These are phyloP conservation scores for Yamadazyma sp. DNA, from an alignment of 1,139 yeast genomes.

Conservation along the genomic window DNA sequence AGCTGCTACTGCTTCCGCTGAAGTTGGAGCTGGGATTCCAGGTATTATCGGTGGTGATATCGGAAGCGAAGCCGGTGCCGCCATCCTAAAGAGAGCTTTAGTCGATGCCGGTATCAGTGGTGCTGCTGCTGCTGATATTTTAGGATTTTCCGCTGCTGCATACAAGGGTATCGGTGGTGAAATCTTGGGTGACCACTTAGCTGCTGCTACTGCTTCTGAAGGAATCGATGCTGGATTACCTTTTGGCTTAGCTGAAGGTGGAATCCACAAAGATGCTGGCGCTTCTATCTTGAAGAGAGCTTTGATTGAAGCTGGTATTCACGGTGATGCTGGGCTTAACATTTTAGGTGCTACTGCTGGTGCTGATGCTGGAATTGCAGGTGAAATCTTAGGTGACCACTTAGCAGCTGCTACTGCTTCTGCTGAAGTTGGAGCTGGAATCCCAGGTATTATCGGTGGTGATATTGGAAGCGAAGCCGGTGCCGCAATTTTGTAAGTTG, in stretches of 20 bases:
- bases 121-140: conserved; percentile 8
- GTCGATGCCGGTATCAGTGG: conserved; percentile 13
- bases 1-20: conserved; percentile 10
- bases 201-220: conserved; percentile 13
- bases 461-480: conserved; percentile 9
- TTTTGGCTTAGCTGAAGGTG: conserved; percentile 10
- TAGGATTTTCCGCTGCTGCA: conserved; percentile 12
- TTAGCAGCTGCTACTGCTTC: conserved; percentile 11
- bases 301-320: conserved; percentile 6
- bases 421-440: conserved; percentile 9
- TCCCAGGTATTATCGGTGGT: conserved; percentile 10
- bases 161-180: conserved; percentile 13
- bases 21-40: conserved; percentile 10
- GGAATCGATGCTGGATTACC: conserved; percentile 13
- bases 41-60: conserved; percentile 8
- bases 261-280: too few species aligned
- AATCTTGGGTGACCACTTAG: conserved; percentile 14
- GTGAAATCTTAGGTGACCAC: conserved; percentile 13
- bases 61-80: conserved; percentile 7
- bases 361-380: conserved; percentile 10
- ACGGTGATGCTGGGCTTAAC: conserved; percentile 6
- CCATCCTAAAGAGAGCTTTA: conserved; percentile 13
- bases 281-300: conserved; percentile 11
- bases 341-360: conserved; percentile 13
- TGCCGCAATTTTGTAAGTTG: conserved; percentile 8